Base-by-base conservation (phyloP, 2,329 filamentous ascomycete species). In the Teratosphaeria nubilosa region DNA sequence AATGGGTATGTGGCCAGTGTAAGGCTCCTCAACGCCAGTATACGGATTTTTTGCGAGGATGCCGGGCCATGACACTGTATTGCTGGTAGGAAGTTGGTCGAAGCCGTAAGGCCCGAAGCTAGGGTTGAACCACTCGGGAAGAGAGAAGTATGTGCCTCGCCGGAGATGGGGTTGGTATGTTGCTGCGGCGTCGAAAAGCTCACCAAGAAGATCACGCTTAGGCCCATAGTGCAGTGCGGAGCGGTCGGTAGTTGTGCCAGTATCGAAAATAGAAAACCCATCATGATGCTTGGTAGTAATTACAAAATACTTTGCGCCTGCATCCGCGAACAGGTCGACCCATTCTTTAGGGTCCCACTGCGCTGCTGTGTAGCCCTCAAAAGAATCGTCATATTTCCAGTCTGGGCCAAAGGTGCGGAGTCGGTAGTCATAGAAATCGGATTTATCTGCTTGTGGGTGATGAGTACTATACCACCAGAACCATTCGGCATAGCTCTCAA, bases 361-460 rank as follows among this genome's bases (percentile, higher is more conserved):
- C 0, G 73, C 70, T 0, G 78, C 79, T 0, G 79, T 83, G 68
- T 82, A 84, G 59, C 80, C 73, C 2, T 71, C 67, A 63, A 83
- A 78, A 56, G 79, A 79, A 65, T 84, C 80, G 60, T 84, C 81
- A 63, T 84, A 84, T 13, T 75, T 75, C 63, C 78, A 73, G 30
- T 81, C 65, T 0, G 74, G 74, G 0, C 81, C 81, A 60, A 79
- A 83, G 0, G 75, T 81, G 13, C 73, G 69, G 0, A 82, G 71
- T 11, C 79, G 74, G 62, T 84, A 79, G 51, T 62, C 58, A 2
- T 73, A 71, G 52, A 76, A 74, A 32, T 75, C 70, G 27, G 76
- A 75, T 30, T 71, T 73, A 53, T 78, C 77, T 9, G 41, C 41
- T 22, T 20, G 16, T 24, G 41, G 41, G n/a, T 48, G 41, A 48